A percentile compares a stretch with the other conserved stretches of the same genome.
These are phyloP conservation scores for Austroboletus niveus DNA, from an alignment of 1,284 basidiomycete species.

Conservation along the genomic window DNA sequence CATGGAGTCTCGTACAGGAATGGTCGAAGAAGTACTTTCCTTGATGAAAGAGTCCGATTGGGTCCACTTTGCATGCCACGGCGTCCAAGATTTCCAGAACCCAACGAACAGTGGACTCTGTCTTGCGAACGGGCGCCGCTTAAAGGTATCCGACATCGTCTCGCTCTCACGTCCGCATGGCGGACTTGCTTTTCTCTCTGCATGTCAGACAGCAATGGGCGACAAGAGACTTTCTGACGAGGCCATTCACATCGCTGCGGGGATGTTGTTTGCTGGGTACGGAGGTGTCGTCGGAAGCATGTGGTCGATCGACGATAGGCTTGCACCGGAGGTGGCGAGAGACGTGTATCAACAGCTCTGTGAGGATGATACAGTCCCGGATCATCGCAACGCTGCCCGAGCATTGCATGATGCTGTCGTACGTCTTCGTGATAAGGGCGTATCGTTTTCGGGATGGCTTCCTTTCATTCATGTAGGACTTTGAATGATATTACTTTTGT, in stretches of 20 bases:
- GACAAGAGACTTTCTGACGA: background rate
- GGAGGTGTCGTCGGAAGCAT: too few relatives aligned
- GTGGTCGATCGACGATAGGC: background rate
- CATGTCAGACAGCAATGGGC: too few relatives aligned
- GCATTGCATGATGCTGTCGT: slow-evolving; percentile 4
- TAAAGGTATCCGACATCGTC: too few relatives aligned
- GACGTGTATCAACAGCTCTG: background rate
- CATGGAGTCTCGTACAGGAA: background rate
- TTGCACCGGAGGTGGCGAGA: background rate
- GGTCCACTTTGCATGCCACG: background rate
- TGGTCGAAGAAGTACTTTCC: slow-evolving; percentile 1
- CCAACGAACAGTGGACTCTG: too few relatives aligned
- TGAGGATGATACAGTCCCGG: background rate
- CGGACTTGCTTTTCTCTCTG: too few relatives aligned
- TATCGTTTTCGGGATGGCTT: too few relatives aligned
- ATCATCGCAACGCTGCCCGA: slow-evolving; percentile 2
- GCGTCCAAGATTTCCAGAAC: too few relatives aligned
- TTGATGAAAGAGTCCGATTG: slow-evolving; percentile 6
- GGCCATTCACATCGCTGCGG: background rate
- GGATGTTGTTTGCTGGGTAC: too few relatives aligned
- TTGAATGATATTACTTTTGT: too few relatives aligned
- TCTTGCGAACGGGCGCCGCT: too few relatives aligned
- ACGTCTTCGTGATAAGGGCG: background rate
- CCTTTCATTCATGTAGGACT: too few relatives aligned
- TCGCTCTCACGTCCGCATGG: too few relatives aligned